These are phyloP conservation scores for Solanum aculeatissimum DNA, from an alignment of 305 asterid genomes.

Conservation along the genomic window DNA sequence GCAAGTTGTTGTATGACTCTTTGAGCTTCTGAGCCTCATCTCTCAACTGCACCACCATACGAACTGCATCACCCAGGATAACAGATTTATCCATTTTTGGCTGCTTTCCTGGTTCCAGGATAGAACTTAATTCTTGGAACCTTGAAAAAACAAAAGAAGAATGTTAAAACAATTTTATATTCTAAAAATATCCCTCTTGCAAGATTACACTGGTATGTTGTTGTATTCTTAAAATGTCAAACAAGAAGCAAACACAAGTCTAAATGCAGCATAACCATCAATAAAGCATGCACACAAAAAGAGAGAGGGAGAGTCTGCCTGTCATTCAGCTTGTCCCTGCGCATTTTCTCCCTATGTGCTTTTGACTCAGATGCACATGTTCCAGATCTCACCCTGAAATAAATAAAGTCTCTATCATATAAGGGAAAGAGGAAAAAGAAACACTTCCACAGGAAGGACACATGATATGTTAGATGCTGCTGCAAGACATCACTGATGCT, in stretches of 20 bases:
- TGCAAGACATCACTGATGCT: background rate
- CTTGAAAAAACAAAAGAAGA: slow-evolving; percentile 12
- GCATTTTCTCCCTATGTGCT: slow-evolving; percentile 47
- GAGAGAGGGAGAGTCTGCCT: slow-evolving; percentile 14
- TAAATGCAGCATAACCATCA: background rate
- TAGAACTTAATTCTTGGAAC: slow-evolving; percentile 44
- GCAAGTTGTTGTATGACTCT: slow-evolving; percentile 24
- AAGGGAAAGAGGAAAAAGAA: background rate
- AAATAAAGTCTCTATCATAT: background rate
- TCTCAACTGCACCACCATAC: slow-evolving; percentile 36
- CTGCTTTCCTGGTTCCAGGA: slow-evolving; percentile 52
- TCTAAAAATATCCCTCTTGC: background rate
- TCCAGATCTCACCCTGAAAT: slow-evolving; percentile 26
- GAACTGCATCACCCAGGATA: slow-evolving; percentile 38
- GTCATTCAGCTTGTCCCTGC: slow-evolving; percentile 50
- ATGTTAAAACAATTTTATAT: background rate
- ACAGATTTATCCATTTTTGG: slow-evolving; percentile 40
- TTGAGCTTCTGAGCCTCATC: slow-evolving; percentile 45
- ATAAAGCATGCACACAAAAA: background rate
- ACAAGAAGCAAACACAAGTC: background rate
- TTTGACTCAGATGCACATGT: slow-evolving; percentile 37
- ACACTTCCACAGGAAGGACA: background rate
- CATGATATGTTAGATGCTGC: background rate
- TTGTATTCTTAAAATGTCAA: background rate
- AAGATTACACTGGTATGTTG: background rate